Base-by-base conservation (phyloP, 352 stramenopile species). In the Pythium apleroticum region DNA sequence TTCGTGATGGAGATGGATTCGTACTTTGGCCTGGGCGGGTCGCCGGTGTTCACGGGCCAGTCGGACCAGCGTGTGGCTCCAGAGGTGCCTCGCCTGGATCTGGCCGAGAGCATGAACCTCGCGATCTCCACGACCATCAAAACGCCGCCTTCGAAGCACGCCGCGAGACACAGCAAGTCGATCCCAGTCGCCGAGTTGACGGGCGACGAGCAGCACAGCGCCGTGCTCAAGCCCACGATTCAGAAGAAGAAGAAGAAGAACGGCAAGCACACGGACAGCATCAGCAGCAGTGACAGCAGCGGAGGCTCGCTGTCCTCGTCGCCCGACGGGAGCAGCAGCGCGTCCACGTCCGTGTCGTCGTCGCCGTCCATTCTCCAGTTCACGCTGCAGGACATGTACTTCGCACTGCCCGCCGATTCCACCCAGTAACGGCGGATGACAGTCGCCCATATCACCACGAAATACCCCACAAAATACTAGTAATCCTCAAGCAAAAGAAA, bases 1-100 rank as follows among this genome's bases (percentile, higher is more conserved):
- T 93, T 93, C 67, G 85, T 91, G 52, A 81, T 93, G 66, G 83
- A 93, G 56, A 93, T 93, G 85, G 85, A 93, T 70, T 89, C 82
- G 33, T 93, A 93, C 71, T 93, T 93, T 71, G 85, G 85, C 12
- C 81, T 91, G n/a, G 83, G 85, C 6, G 83, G 79, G 1, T 93
- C 85, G 4, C 85, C 85, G 7, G 82, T 93, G 11, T 91, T 93
- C 60, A 71, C 88, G 41, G 82, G 81, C 7, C 69, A 78, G 41
- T 59, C 72, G 4, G 66, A 76, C 53, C 66, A 62, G 15, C 67
- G 68, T 10, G 68, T 72, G 9, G 50, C 46, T 3, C 74, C 81
- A 6, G 80, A 88, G 48, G 67, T 88, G 27, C 80, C 84, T 9
- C 84, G 81, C 2, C 69, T 90, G 43, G 84, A 90, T 63, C 59